Base-by-base conservation (phyloP, 148 eudicot species). In the Bassia scoparia region DNA sequence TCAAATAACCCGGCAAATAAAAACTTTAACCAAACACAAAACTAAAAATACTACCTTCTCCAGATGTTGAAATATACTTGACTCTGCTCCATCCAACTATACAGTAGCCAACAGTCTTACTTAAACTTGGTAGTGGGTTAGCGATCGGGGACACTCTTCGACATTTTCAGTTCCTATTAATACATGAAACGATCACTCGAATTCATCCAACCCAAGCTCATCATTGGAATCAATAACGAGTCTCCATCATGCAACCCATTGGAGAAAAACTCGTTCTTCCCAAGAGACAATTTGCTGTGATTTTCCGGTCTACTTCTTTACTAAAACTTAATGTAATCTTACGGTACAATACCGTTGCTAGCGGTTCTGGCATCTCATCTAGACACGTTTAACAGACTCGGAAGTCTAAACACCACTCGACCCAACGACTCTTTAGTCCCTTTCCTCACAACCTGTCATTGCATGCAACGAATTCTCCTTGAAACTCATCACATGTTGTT, bases 251-350 rank as follows among this genome's bases (percentile, higher is more conserved):
- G 68, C 64, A 67, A 35, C 24, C 74, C 83, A 67, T 50, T 61
- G 44, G 68, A 38, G 43, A n/a, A 68, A 73, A 74, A 65, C 69
- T 62, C 68, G 81, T 77, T 56, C 76, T 38, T 41, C 74, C 16
- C 63, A 61, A 16, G 68, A 72, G 81, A 62, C 34, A 73, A 72
- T 38, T 72, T 78, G 58, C 73, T 80, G 61, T 77, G 80, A 70
- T 72, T 69, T 35, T 85, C 92, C 76, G 86, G 88, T 82, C 82
- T 89, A 62, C 77, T 82, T 74, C n/a, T n/a, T 87, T 95, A 74
- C 91, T 88, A 75, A 95, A 95, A 81, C 90, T 95, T 53, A 95
- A 88, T 13, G 92, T 95, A 66, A 91, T 89, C 81, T 92, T 95
- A 79, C 97, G 83, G n/a, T n/a, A n/a, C n/a, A 50, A 95, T 84